These are phyloP conservation scores for Aspergillus quadrilineatus DNA, from an alignment of 2,329 filamentous ascomycete species.

Conservation along the genomic window DNA sequence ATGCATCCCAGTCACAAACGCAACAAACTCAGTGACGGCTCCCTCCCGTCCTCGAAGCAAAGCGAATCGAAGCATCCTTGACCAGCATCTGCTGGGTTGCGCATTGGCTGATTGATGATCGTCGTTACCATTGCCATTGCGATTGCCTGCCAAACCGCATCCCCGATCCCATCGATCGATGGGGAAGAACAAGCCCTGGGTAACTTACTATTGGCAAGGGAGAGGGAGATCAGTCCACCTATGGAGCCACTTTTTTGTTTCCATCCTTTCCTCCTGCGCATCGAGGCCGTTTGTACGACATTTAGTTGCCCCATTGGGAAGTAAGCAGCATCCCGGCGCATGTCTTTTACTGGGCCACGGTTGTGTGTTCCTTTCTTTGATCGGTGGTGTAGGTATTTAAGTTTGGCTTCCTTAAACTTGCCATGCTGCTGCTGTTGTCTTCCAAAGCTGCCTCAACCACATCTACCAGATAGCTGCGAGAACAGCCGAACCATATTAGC, in stretches of 20 bases:
- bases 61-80: not conserved
- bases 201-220: not conserved
- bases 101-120: constrained; percentile 3
- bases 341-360: constrained; percentile 2
- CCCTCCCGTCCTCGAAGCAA: constrained; percentile 7
- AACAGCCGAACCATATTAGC: not conserved
- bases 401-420: constrained; percentile 7
- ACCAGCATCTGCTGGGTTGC: not conserved
- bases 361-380: constrained; percentile 7
- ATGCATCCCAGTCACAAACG: constrained; percentile 17
- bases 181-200: not conserved
- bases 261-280: constrained; percentile 3
- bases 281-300: constrained; percentile 14
- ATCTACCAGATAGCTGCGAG: not conserved
- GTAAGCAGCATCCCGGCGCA: constrained; percentile 5
- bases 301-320: constrained; percentile 10
- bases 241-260: constrained; percentile 3
- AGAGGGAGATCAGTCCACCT: constrained; percentile 7
- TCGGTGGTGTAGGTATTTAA: constrained; percentile 10
- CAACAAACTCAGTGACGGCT: constrained; percentile 3
- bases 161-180: not conserved
- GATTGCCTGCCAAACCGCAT: not conserved
- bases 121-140: not conserved
- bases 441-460: not conserved
- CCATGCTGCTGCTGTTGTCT: not conserved